Evolutionary conservation across 192 early-diverging fungal species (phyloP), one percentile per base, ranked within the genome.

Genomic region (Backusella westeae): DNA sequence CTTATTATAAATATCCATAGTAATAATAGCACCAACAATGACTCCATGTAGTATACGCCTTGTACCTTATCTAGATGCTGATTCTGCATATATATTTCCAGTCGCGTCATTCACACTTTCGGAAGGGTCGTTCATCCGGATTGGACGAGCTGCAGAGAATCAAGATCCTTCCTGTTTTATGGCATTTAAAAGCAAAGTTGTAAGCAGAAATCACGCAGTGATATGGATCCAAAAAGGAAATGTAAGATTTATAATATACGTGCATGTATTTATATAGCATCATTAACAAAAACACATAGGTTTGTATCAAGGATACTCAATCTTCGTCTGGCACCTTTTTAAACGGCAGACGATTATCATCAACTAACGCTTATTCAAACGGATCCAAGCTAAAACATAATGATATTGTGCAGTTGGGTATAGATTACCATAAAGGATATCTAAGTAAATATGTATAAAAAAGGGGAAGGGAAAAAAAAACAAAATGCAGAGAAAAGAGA

Each of bases 321-420:
- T 96, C 94, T 23, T 99, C 97, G 4, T 98, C 97, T 35, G 98
- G 98, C n/a, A 99, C 98, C 9, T 98, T 98, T 78, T 83, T 99
- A 41, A 99, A 99, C 86, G 93, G 96, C 82, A 90, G 94, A 83
- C 85, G 97, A 34, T 83, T 99, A 12, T 92, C 91, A 52, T 91
- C 96, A 15, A 93, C 94, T 19, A 91, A 91, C 3, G 87, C 92
- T 67, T 96, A 96, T 81, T 95, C 93, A 65, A 81, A 88, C 46
- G 92, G 96, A 19, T 91, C 90, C 67, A 88, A 86, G 39, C 79
- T 99, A 69, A 91, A 93, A 68, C 91, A 95, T 85, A 95, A 95
- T 10, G 98, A 99, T 82, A 88, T 99, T 32, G 86, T 99, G 68
- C 97, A 99, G 87, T 86, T 99, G 34, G 98, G 98, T 34, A 93